phyloP scores from a whole-genome alignment of 352 stramenopile species.

The Phytophthora pini region DNA sequence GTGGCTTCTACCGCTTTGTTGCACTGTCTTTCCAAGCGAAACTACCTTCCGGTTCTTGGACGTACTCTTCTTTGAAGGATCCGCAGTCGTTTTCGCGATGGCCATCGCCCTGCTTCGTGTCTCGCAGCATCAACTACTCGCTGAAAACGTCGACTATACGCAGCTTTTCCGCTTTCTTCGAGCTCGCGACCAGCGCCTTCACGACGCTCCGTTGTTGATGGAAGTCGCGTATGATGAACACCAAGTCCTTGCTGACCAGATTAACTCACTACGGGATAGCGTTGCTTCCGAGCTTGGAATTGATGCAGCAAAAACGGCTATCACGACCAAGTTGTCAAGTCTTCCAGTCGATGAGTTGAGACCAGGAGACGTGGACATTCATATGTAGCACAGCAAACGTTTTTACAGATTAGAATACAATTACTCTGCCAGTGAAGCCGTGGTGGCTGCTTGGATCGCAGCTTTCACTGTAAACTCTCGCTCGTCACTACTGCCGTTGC shows the following conservation, averaged over 20 bases:
- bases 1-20: conserved; percentile 74
- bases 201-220: conserved; percentile 64
- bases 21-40: conserved; percentile 68
- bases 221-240: conserved; percentile 66
- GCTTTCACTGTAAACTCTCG: conserved; percentile 63
- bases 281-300: conserved; percentile 26
- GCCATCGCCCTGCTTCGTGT: conserved; percentile 63
- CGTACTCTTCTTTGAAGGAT: conserved; percentile 63
- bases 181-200: conserved; percentile 62
- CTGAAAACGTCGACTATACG: conserved; percentile 67
- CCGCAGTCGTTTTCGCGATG: conserved; percentile 59
- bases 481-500: conserved; percentile 39
- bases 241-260: conserved; percentile 30
- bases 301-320: not conserved
- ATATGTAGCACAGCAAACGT: not conserved
- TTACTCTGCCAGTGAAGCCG: conserved; percentile 30
- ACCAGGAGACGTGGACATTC: conserved; percentile 23
- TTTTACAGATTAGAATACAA: conserved; percentile 30
- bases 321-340: conserved; percentile 8
- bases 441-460: conserved; percentile 70
- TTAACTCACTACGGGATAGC: conserved; percentile 14
- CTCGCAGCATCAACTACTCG: conserved; percentile 58
- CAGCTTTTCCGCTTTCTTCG: conserved; percentile 73
- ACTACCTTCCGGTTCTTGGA: conserved; percentile 72
- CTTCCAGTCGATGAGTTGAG: conserved; percentile 18